These are phyloP conservation scores for Russula earlei DNA, from an alignment of 768 basidiomycete species.

Conservation along the genomic window DNA sequence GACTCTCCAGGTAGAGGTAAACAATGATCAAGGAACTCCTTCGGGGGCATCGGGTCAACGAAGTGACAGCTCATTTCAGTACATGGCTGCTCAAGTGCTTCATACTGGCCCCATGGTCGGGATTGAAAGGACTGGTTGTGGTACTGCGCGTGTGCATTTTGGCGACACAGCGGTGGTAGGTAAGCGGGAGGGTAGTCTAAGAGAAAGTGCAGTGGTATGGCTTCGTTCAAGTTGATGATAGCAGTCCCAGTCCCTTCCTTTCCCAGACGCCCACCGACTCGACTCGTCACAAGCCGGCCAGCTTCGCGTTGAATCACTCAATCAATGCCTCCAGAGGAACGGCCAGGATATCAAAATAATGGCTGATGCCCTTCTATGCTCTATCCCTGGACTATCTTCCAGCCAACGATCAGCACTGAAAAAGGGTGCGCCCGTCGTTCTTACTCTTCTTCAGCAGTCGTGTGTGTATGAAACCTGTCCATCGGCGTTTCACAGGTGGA, in stretches of 20 bases:
- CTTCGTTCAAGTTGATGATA: too few relatives aligned
- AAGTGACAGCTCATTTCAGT: too few relatives aligned
- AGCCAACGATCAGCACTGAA: slow-evolving; percentile 4
- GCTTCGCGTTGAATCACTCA: not conserved
- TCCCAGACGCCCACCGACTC: not conserved
- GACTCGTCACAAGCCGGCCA: not conserved
- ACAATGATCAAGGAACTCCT: too few relatives aligned
- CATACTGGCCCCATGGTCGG: too few relatives aligned
- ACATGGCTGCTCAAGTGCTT: too few relatives aligned
- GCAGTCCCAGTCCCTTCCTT: not conserved
- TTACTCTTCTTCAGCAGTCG: not conserved
- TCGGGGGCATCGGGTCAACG: too few relatives aligned
- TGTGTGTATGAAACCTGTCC: not conserved
- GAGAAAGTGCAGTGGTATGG: too few relatives aligned
- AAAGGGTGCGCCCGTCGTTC: slow-evolving; percentile 1
- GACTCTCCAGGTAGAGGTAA: too few relatives aligned
- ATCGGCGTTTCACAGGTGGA: slow-evolving; percentile 32
- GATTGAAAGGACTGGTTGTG: too few relatives aligned
- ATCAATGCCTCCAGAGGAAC: not conserved
- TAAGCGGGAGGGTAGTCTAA: too few relatives aligned
- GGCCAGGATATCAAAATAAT: not conserved
- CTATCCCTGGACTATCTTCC: slow-evolving; percentile 10
- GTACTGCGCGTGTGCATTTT: too few relatives aligned
- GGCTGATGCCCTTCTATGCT: slow-evolving; percentile 9
- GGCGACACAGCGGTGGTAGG: too few relatives aligned